phyloP scores from a whole-genome alignment of 805 yeast species.

The Diddensiella transvaalensis region DNA sequence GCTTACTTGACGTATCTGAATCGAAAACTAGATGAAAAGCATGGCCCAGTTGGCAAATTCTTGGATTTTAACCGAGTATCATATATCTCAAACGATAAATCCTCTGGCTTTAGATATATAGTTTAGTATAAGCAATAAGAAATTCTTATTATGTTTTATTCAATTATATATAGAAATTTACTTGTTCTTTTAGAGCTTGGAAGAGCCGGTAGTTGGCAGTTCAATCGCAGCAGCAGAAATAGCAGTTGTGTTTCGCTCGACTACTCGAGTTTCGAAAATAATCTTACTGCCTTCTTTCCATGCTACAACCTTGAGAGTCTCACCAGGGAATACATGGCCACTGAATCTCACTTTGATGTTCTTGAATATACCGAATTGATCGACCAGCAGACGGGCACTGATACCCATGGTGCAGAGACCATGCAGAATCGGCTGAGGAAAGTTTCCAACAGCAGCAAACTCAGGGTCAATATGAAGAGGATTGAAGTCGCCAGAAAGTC shows the following conservation, averaged over 20 bases:
- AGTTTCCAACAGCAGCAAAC: slow-evolving; percentile 84
- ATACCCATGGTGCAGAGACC: slow-evolving; percentile 89
- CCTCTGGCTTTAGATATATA: slow-evolving; percentile 21
- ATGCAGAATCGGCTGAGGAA: slow-evolving; percentile 83
- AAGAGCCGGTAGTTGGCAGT: slow-evolving; percentile 29
- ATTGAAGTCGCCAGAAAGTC: slow-evolving; percentile 90
- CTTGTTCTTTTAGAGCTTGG: slow-evolving; percentile 11
- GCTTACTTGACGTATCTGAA: slow-evolving; percentile 17
- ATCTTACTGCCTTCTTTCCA: slow-evolving; percentile 78
- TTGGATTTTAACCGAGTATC: slow-evolving; percentile 7
- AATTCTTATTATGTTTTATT: not conserved
- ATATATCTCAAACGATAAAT: slow-evolving; percentile 12
- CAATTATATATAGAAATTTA: not conserved
- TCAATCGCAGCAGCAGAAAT: slow-evolving; percentile 86
- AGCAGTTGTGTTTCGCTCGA: slow-evolving; percentile 73
- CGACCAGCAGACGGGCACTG: slow-evolving; percentile 68
- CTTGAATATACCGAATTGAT: slow-evolving; percentile 73
- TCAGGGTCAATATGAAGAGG: slow-evolving; percentile 93
- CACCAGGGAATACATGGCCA: slow-evolving; percentile 93
- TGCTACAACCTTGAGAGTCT: slow-evolving; percentile 70
- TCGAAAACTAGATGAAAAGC: slow-evolving; percentile 17
- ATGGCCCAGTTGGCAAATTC: slow-evolving; percentile 14
- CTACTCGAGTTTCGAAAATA: slow-evolving; percentile 75
- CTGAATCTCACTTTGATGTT: slow-evolving; percentile 90
- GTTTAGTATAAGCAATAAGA: slow-evolving; percentile 6